These are phyloP conservation scores for Cytospora piceae DNA, from an alignment of 2,329 filamentous ascomycete genomes.

Conservation along the genomic window DNA sequence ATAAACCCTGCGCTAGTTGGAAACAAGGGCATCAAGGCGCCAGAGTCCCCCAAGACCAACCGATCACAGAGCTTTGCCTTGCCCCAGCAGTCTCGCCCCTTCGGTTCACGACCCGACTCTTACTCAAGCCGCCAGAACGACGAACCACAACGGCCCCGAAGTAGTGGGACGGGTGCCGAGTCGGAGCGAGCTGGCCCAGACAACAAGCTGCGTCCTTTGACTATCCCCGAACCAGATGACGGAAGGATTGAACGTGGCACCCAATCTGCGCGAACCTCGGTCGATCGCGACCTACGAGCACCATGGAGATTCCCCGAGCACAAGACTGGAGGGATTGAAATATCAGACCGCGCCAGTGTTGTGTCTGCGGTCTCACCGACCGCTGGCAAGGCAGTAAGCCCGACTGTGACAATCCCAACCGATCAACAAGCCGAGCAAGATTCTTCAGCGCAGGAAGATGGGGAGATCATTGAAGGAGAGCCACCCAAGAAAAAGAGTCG, in stretches of 20 bases:
- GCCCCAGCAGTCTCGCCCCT: conserved; percentile 42
- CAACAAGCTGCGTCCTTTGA: conserved; percentile 44
- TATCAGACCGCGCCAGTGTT: conserved; percentile 28
- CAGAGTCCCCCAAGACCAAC: conserved; percentile 56
- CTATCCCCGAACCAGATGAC: conserved; percentile 53
- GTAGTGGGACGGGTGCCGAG: conserved; percentile 57
- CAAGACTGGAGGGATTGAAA: conserved; percentile 31
- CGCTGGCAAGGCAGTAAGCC: conserved; percentile 29
- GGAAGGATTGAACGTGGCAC: conserved; percentile 47
- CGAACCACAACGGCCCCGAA: conserved; percentile 52
- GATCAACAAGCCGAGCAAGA: conserved; percentile 22
- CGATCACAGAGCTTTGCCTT: conserved; percentile 55
- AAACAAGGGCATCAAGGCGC: conserved; percentile 46
- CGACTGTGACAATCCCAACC: conserved; percentile 19
- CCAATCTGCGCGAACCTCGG: conserved; percentile 40
- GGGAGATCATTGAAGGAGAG: conserved; percentile 27
- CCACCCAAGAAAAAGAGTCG: conserved; percentile 33
- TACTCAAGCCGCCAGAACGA: conserved; percentile 47
- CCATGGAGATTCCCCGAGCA: conserved; percentile 32
- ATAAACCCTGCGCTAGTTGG: conserved; percentile 53
- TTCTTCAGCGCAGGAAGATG: conserved; percentile 26
- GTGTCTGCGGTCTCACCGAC: conserved; percentile 27
- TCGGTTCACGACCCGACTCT: conserved; percentile 41
- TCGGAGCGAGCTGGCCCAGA: conserved; percentile 40
- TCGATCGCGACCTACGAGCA: conserved; percentile 38